Evolutionary conservation across 768 basidiomycete species (phyloP), one percentile per base, ranked within the genome.

Genomic region (Trametes sanguinea): DNA sequence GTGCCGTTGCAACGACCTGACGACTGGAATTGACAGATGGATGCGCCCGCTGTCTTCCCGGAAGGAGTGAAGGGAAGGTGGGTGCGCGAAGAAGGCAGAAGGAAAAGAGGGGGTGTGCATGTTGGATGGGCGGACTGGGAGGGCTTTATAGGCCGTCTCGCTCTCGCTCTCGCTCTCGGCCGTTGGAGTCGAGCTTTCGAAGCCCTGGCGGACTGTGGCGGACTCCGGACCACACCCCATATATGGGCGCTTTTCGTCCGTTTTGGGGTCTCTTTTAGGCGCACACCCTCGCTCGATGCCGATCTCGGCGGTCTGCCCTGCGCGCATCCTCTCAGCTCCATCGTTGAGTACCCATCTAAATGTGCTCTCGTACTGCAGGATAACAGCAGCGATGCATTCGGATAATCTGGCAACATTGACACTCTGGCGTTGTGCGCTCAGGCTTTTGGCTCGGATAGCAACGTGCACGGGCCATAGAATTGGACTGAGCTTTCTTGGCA

Each of bases 171-270:
- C 22, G 22, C 22, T 47, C 54, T n/a, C 32, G 33, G 54, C 42
- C 32, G 32, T 56, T 30, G n/a, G 17, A 37, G 16, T 16, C 30
- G 6, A 9, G n/a, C 13, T 11, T 10, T 17, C 27, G 35, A 37
- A 43, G 29, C 29, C 6, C 9, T 16, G 32, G 32, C 50, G 14
- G 50, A 17, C 22, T 22, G 22, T 22, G 50, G 14, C 50, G 50
- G 17, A 35, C 54, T 44, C 9, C 29, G 27, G 54, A 32, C 45
- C 44, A 46, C 6, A n/a, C 32, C 33, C 54, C 54, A 55, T 39
- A 56, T 47, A 56, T 56, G 55, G 55, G 45, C 55, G 55, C 55
- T 46, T n/a, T 10, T 47, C 22, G 16, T 7, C 55, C 55, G 6
- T 47, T 37, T 37, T 22, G 5, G 35, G 55, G 47, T 45, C 37